Evolutionary conservation across 768 basidiomycete species (phyloP), one percentile per base, ranked within the genome.

Genomic region (Rhizopogon vesiculosus): DNA sequence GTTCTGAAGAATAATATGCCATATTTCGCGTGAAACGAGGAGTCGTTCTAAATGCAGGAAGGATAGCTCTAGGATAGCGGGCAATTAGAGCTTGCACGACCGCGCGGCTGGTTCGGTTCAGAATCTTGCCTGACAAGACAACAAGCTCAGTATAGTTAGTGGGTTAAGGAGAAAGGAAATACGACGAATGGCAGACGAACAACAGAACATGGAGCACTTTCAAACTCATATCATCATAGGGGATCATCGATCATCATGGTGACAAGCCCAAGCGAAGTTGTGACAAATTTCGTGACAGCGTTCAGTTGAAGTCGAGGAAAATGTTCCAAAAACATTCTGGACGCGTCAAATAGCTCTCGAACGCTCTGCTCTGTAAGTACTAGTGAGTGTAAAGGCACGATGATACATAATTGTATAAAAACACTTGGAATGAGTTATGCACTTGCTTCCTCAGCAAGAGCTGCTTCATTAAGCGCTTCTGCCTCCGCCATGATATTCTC

Each of bases 401-500:
- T 35, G 38, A 56, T 56, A 56, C 52, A 56, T 56, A 44, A n/a
- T n/a, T 40, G 54, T 39, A 58, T 56, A 58, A 58, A 33, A 56
- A 56, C 12, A 50, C 40, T 55, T 18, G 3, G 42, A n/a, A 18
- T 28, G 44, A 35, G 53, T 57, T 44, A 59, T 31, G 18, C 40
- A 42, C 51, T 40, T 33, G 44, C 67, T 29, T 85, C 84, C 67
- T 81, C 81, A 29, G 83, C 85, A 52, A 91, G 78, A 19, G 84
- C 84, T 25, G 79, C 87, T 60, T 91, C 90, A 67, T 92, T 92
- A 65, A 88, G 63, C 8, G 83, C 87, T 71, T 92, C 91, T 3
- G 89, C 90, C 67, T 92, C 88, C 5, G 75, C 79, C 87, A 93
- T 93, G 61, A 96, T 70, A 74, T 82, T 84, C 72, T 97, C 95